Evolutionary conservation across 106 monocot genomes (phyloP), one percentile per base, ranked within the genome.

Genomic region (Iris macrosiphon): DNA sequence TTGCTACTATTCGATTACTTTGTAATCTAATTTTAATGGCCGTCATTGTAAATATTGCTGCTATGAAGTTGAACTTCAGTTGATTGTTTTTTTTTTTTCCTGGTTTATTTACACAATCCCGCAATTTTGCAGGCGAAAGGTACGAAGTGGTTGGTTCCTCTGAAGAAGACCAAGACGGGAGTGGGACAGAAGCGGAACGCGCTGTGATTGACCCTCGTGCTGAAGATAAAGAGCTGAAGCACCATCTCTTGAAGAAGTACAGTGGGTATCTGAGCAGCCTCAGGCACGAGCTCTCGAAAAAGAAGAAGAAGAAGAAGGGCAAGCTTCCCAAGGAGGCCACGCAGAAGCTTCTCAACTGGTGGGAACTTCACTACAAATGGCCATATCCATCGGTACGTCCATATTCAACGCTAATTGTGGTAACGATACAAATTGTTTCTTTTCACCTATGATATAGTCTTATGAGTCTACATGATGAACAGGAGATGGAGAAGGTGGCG

Each of bases 321-420:
- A 75, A 75, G 55, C 68, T 75, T 0, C 75, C 75, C 0, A 69
- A 68, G 42, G 75, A 75, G n/a, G 75, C 75, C 6, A 29, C 68
- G 13, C 68, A 75, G 47, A 75, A 69, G 48, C 63, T 75, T 2
- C 75, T 75, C 50, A 68, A 42, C 49, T 75, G 75, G 75, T 75
- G 75, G 75, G 68, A 69, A 42, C 42, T 69, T 1, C 75, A 75
- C 40, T 63, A 69, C 26, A 75, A 69, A 42, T 75, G 75, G 75
- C 75, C 75, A 17, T 75, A 75, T 69, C 75, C 75, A 25, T 75
- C 75, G 33, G 75, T 75, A 63, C 4, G 34, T 10, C 34, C 7
- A 35, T 35, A 35, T 35, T 23, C 48, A 4, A 22, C 6, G 2
- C 18, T 6, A 53, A 6, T 4, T 16, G 3, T 31, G 13, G 53